Conservation (phyloP, 139 green algal genomes). For the Haematococcus sp. region DNA sequence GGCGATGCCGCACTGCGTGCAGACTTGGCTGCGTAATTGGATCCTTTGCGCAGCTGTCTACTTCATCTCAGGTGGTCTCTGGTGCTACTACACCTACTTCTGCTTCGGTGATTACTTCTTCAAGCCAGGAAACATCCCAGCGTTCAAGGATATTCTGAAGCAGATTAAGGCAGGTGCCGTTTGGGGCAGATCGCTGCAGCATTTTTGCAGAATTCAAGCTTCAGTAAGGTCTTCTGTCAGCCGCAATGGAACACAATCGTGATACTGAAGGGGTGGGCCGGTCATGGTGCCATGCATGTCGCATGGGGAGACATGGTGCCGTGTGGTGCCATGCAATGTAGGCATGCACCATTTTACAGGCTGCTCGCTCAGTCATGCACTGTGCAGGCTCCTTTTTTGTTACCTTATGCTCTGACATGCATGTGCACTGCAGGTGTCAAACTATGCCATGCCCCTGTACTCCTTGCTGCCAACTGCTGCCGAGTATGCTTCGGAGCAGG, state of each 20-base stretch:
- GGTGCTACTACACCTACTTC: constrained; percentile 81
- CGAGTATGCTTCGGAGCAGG: constrained; percentile 76
- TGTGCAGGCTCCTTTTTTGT: too few relatives aligned
- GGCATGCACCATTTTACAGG: too few relatives aligned
- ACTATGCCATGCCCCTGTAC: constrained; percentile 83
- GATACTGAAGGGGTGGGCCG: too few relatives aligned
- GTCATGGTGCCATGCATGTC: not conserved
- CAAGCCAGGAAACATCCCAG: constrained; percentile 60
- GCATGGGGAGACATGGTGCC: not conserved
- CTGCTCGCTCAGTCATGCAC: too few relatives aligned
- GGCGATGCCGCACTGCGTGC: constrained; percentile 50
- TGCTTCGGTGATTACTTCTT: constrained; percentile 71
- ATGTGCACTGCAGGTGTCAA: constrained; percentile 67
- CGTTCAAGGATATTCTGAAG: constrained; percentile 52
- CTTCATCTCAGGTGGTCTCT: constrained; percentile 59
- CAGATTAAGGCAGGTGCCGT: constrained; percentile 71
- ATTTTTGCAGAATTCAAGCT: too few relatives aligned
- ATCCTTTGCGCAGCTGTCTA: constrained; percentile 75
- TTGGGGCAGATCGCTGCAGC: too few relatives aligned
- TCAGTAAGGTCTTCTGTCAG: too few relatives aligned
- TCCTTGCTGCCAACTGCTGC: constrained; percentile 72
- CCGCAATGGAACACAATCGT: too few relatives aligned
- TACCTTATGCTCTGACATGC: too few relatives aligned
- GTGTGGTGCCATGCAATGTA: not conserved
- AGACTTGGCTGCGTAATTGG: constrained; percentile 81